Percentiles rank a stretch among this genome's conserved stretches.
phyloP scores from a whole-genome alignment of 1,139 yeast genomes.

The Pichia sp. region DNA sequence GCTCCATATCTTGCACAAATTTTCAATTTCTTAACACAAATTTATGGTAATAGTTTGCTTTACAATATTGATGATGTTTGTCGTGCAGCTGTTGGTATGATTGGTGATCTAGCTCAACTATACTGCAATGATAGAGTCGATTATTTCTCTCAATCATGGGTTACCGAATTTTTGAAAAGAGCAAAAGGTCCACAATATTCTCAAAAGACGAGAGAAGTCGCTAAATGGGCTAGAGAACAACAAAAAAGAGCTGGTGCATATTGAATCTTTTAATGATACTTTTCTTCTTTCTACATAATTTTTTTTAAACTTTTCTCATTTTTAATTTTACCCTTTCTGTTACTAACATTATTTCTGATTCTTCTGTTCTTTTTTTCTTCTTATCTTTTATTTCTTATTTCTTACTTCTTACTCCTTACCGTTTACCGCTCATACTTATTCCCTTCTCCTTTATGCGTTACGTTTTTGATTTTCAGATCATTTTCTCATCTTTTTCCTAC shows the following conservation, averaged over 20 bases:
- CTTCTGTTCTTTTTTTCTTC: neutral
- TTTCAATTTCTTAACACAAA: slow-evolving; percentile 56
- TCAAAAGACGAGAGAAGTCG: slow-evolving; percentile 72
- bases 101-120: slow-evolving; percentile 90
- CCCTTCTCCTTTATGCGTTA: too few relatives aligned
- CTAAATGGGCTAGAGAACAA: slow-evolving; percentile 94
- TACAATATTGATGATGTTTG: slow-evolving; percentile 36
- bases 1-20: slow-evolving; percentile 61
- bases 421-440: too few relatives aligned
- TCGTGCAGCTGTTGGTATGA: slow-evolving; percentile 73
- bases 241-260: slow-evolving; percentile 46
- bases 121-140: slow-evolving; percentile 60
- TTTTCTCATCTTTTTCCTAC: too few relatives aligned
- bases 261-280: slow-evolving; percentile 3
- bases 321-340: slow-evolving; percentile 1
- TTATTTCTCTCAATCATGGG: slow-evolving; percentile 67
- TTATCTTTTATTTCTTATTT: too few relatives aligned
- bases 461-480: too few relatives aligned
- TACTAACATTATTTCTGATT: neutral
- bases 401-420: too few relatives aligned
- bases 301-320: neutral
- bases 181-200: slow-evolving; percentile 63
- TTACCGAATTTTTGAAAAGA: slow-evolving; percentile 64
- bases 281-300: neutral
- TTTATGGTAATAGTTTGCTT: slow-evolving; percentile 50